These are phyloP conservation scores for Scedosporium minutisporum DNA, from an alignment of 2,329 filamentous ascomycete genomes.

Conservation along the genomic window DNA sequence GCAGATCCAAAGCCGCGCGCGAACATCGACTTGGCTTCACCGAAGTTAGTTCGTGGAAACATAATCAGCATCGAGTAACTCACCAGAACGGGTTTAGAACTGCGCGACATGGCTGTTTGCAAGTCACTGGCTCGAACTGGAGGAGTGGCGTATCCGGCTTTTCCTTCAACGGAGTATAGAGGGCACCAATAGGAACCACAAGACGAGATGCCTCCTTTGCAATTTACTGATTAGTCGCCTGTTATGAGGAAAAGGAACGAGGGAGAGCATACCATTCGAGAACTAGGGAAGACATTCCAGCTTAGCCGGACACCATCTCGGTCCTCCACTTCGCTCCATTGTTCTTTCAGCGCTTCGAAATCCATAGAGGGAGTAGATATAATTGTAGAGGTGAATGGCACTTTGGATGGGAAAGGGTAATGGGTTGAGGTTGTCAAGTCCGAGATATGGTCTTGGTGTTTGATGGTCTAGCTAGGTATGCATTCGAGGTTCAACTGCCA, in stretches of 20 bases:
- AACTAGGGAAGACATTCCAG: constrained; percentile 98
- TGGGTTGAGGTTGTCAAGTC: too few species aligned
- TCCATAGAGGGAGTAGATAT: constrained; percentile 51
- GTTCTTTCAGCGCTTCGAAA: constrained; percentile 86
- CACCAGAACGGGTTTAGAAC: constrained; percentile 97
- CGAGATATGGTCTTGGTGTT: too few species aligned
- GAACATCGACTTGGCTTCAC: constrained; percentile 68
- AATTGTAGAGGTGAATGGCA: background rate
- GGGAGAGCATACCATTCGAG: constrained; percentile 69
- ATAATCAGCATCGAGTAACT: constrained; percentile 23
- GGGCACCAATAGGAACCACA: constrained; percentile 89
- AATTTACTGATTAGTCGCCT: constrained; percentile 1
- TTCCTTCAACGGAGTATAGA: constrained; percentile 94
- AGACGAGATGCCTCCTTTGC: constrained; percentile 80
- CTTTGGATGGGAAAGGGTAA: background rate
- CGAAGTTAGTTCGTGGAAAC: background rate
- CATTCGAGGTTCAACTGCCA: too few species aligned
- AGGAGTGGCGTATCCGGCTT: constrained; percentile 81
- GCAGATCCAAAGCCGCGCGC: constrained; percentile 79
- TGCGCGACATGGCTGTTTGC: constrained; percentile 90
- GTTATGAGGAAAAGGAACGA: background rate
- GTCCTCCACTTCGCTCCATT: constrained; percentile 95
- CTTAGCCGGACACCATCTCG: constrained; percentile 90
- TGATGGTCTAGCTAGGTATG: too few species aligned
- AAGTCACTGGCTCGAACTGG: constrained; percentile 93